Conservation (phyloP, 2,329 filamentous ascomycete genomes). For the Aphanoascus verrucosus region DNA sequence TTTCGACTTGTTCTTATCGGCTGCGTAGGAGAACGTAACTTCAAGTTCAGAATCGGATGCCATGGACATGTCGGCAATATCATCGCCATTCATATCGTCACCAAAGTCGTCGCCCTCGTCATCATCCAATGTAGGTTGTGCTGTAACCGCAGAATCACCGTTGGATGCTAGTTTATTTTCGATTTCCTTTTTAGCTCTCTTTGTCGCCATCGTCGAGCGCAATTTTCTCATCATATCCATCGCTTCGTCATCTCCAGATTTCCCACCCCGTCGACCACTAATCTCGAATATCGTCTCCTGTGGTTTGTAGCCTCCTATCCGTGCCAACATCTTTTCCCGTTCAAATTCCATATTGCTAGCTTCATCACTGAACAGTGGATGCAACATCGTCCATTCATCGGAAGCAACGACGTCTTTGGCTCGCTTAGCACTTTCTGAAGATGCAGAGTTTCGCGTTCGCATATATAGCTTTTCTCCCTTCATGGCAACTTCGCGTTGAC, state of each 20-base stretch:
- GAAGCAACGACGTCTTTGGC: constrained; percentile 65
- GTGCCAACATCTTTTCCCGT: constrained; percentile 74
- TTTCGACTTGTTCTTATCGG: constrained; percentile 40
- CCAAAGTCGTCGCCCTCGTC: constrained; percentile 32
- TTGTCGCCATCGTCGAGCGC: constrained; percentile 33
- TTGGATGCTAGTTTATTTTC: constrained; percentile 18
- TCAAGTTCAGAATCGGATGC: constrained; percentile 55
- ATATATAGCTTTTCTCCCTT: constrained; percentile 93
- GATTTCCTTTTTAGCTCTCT: constrained; percentile 31
- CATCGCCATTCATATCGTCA: constrained; percentile 32
- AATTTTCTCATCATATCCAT: constrained; percentile 41
- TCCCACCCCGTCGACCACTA: constrained; percentile 61
- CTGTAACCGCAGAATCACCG: neutral
- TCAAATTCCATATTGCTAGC: constrained; percentile 53
- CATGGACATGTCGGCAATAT: constrained; percentile 45
- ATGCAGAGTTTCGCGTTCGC: constrained; percentile 80
- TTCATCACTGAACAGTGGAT: constrained; percentile 68
- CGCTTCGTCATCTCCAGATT: constrained; percentile 59
- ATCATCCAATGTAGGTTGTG: constrained; percentile 22
- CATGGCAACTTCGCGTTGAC: constrained; percentile 59
- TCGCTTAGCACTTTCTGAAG: constrained; percentile 78
- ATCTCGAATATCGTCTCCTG: constrained; percentile 96
- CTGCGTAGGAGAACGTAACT: constrained; percentile 55
- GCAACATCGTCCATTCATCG: constrained; percentile 61
- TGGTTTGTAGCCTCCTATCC: constrained; percentile 79